Percentiles rank a stretch among this genome's conserved stretches.
Conservation (phyloP, 495 filamentous ascomycete genomes). For the Filosporella fistucella region DNA sequence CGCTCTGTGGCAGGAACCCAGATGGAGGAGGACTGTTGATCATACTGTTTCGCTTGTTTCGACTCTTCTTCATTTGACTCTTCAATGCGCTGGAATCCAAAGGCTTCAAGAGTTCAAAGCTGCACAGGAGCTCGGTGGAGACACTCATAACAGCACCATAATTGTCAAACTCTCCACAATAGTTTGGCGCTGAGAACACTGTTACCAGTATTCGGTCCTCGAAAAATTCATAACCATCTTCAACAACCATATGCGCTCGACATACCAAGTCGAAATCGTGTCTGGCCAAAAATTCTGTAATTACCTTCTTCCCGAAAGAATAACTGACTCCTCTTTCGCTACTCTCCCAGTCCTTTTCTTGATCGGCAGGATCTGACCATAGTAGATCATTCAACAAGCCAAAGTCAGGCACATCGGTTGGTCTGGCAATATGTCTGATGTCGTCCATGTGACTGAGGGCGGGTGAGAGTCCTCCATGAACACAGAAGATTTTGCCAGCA, state of each 20-base stretch:
- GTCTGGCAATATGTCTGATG: slow-evolving; percentile 90
- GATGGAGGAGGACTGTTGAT: slow-evolving; percentile 82
- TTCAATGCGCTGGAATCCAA: slow-evolving; percentile 96
- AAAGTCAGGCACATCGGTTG: slow-evolving; percentile 97
- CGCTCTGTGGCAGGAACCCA: slow-evolving; percentile 47
- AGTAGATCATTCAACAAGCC: slow-evolving; percentile 93
- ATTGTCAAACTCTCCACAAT: slow-evolving; percentile 99
- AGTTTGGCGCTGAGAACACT: slow-evolving; percentile 97
- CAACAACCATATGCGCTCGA: slow-evolving; percentile 98
- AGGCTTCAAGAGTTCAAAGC: slow-evolving; percentile 95
- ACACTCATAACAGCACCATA: slow-evolving; percentile 99
- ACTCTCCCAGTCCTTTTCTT: slow-evolving; percentile 96
- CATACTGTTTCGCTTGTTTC: slow-evolving; percentile 84
- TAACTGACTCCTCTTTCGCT: slow-evolving; percentile 98
- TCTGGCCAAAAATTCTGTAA: slow-evolving; percentile 88
- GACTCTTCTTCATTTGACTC: slow-evolving; percentile 97
- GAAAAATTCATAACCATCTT: slow-evolving; percentile 99
- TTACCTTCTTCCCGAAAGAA: slow-evolving; percentile 98
- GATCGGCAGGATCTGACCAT: slow-evolving; percentile 97
- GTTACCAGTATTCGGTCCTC: slow-evolving; percentile 93
- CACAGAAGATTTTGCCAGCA: slow-evolving; percentile 98
- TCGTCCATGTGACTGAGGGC: slow-evolving; percentile 96
- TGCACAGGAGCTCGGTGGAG: slow-evolving; percentile 86
- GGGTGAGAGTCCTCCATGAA: slow-evolving; percentile 93
- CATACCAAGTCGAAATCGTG: slow-evolving; percentile 98